A percentile compares a stretch with the other conserved stretches of the same genome.
Evolutionary conservation across 1,284 basidiomycete species (phyloP).

Genomic region (Rhodotorula sp.): DNA sequence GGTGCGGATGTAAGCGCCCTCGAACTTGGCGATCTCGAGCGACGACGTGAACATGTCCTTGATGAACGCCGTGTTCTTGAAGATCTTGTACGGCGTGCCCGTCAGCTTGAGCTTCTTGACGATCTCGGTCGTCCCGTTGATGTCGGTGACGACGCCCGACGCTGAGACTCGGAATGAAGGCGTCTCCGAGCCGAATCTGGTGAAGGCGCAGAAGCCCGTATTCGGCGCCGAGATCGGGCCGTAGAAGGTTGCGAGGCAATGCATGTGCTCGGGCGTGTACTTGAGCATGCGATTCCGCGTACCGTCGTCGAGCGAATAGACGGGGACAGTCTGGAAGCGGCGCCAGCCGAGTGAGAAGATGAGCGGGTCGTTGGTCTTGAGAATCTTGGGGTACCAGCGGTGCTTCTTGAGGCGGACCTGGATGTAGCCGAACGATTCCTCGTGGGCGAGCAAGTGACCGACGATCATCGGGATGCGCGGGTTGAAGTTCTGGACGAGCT

Average conservation of each 20-base stretch:
- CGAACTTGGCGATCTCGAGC: constrained; percentile 96
- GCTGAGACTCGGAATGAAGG: constrained; percentile 86
- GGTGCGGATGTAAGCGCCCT: constrained; percentile 91
- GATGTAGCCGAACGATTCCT: constrained; percentile 88
- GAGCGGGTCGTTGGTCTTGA: constrained; percentile 97
- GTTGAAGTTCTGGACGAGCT: constrained; percentile 92
- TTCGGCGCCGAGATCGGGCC: constrained; percentile 88
- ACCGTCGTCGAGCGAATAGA: constrained; percentile 96
- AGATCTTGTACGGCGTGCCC: constrained; percentile 92
- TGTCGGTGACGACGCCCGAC: constrained; percentile 90
- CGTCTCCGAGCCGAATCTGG: constrained; percentile 66
- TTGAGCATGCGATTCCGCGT: constrained; percentile 98
- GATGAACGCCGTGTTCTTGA: constrained; percentile 98
- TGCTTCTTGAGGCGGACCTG: constrained; percentile 97
- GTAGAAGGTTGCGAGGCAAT: constrained; percentile 96
- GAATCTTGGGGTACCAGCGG: constrained; percentile 85
- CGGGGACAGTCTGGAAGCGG: constrained; percentile 89
- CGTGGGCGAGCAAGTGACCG: constrained; percentile 86
- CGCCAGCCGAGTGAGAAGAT: constrained; percentile 96
- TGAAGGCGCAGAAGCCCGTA: constrained; percentile 97
- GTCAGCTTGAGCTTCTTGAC: constrained; percentile 99
- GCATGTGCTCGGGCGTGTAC: constrained; percentile 99
- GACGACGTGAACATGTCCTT: constrained; percentile 95
- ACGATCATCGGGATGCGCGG: constrained; percentile 86
- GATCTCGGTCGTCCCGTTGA: constrained; percentile 87